Conservation (phyloP, 495 filamentous ascomycete species). For the Penicillium antarcticum region DNA sequence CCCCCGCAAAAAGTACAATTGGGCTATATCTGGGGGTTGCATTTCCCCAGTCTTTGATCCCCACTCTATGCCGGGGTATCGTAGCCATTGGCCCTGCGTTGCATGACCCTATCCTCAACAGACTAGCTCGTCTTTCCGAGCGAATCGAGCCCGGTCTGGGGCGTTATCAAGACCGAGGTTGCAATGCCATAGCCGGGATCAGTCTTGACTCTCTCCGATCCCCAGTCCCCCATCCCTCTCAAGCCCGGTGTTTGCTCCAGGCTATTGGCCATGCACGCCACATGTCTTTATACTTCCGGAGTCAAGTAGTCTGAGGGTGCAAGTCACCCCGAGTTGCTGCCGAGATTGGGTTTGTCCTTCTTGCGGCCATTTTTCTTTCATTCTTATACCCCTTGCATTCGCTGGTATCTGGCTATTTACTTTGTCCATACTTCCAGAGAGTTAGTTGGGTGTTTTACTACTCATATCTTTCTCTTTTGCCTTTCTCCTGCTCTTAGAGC, state of each 20-base stretch:
- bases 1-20: neutral
- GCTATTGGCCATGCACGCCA: neutral
- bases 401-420: slow-evolving; percentile 11
- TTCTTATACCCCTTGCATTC: slow-evolving; percentile 13
- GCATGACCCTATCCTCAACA: neutral
- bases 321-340: neutral
- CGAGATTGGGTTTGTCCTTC: slow-evolving; percentile 36
- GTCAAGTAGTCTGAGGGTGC: too few relatives aligned
- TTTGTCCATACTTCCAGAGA: neutral
- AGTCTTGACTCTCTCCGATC: too few relatives aligned
- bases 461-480: neutral
- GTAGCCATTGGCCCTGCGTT: neutral
- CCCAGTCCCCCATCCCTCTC: too few relatives aligned
- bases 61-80: slow-evolving; percentile 4
- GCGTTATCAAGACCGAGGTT: neutral
- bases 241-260: neutral
- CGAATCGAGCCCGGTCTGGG: neutral
- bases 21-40: slow-evolving; percentile 4
- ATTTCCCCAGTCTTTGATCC: slow-evolving; percentile 11
- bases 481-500: neutral
- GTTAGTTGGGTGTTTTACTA: neutral
- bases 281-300: neutral
- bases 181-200: neutral
- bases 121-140: neutral
- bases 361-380: slow-evolving; percentile 1